A percentile compares a stretch with the other conserved stretches of the same genome.
Conservation (phyloP, 1,139 yeast genomes). For the Wickerhamiella infanticola region DNA sequence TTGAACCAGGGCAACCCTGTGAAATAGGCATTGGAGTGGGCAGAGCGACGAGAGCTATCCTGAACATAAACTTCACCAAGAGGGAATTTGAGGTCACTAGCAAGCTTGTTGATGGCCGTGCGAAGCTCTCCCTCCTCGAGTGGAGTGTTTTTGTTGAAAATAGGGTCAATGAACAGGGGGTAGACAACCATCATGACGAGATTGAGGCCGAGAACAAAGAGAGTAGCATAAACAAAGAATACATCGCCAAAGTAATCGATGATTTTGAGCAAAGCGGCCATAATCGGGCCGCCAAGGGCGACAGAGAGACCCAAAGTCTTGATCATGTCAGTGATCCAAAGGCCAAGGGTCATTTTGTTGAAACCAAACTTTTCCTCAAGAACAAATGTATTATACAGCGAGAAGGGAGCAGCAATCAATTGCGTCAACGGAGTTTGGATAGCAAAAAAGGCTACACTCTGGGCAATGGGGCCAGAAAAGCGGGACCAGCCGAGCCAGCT, state of each 20-base stretch:
- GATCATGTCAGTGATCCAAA: constrained; percentile 59
- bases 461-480: constrained; percentile 27
- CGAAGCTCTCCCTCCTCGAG: constrained; percentile 83
- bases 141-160: constrained; percentile 82
- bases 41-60: constrained; percentile 90
- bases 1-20: constrained; percentile 94
- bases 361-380: constrained; percentile 88
- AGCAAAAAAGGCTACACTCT: constrained; percentile 50
- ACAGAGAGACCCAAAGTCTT: constrained; percentile 42
- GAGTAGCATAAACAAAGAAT: constrained; percentile 66
- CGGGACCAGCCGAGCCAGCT: constrained; percentile 21
- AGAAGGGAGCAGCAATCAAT: constrained; percentile 45
- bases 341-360: constrained; percentile 58
- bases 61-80: constrained; percentile 68
- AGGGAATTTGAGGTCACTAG: constrained; percentile 66
- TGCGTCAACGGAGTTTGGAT: constrained; percentile 35
- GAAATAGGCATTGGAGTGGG: constrained; percentile 93
- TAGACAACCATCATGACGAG: constrained; percentile 50
- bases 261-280: constrained; percentile 65
- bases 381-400: constrained; percentile 67
- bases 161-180: constrained; percentile 79
- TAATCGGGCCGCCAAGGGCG: constrained; percentile 54
- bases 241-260: constrained; percentile 64
- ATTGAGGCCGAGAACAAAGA: constrained; percentile 55
- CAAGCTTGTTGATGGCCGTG: constrained; percentile 63